phyloP scores from a whole-genome alignment of 2,329 filamentous ascomycete genomes.

The Fusarium albosuccineum region DNA sequence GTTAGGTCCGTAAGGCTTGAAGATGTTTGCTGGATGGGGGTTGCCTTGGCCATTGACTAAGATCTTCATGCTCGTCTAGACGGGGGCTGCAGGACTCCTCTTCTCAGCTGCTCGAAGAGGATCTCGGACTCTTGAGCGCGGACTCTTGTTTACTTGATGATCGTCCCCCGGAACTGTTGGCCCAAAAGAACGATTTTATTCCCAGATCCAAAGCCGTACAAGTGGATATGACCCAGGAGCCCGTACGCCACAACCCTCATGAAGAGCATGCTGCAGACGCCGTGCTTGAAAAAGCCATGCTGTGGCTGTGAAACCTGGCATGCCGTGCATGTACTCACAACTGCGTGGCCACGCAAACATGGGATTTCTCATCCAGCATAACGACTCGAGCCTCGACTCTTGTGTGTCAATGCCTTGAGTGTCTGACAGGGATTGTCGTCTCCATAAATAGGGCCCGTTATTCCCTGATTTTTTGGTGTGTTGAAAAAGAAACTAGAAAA shows the following conservation, averaged over 20 bases:
- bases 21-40: background rate
- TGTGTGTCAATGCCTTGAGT: conserved; percentile 30
- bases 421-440: conserved; percentile 21
- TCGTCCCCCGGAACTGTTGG: conserved; percentile 1
- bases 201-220: conserved; percentile 5
- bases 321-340: conserved; percentile 1
- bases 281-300: background rate
- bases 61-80: background rate
- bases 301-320: background rate
- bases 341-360: background rate
- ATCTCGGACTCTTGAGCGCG: too few relatives aligned
- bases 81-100: background rate
- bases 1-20: conserved; percentile 13
- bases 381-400: background rate
- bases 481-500: conserved; percentile 18
- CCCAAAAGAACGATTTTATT: conserved; percentile 1
- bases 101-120: background rate
- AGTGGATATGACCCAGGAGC: conserved; percentile 22
- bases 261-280: background rate
- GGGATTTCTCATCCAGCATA: background rate
- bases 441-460: background rate
- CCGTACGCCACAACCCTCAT: background rate
- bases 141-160: too few relatives aligned
- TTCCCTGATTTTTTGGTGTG: background rate
- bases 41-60: too few relatives aligned